Conservation (phyloP, 805 yeast genomes). For the Lipomyces mesembrius region DNA sequence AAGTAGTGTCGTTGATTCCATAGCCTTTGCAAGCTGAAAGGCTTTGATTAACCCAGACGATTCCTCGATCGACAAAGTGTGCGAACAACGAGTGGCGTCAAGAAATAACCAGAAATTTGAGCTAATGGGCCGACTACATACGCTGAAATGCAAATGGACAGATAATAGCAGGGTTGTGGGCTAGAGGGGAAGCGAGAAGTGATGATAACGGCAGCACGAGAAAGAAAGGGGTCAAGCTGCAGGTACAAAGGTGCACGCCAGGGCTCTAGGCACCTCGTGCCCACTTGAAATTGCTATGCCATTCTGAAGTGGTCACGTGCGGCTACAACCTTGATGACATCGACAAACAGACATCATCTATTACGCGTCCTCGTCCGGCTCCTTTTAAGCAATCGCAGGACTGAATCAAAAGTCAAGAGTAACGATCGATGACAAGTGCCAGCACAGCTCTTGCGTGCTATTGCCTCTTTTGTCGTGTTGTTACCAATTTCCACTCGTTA, state of each 20-base stretch:
- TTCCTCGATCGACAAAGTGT: background rate
- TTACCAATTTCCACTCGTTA: too few relatives aligned
- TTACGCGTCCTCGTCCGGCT: background rate
- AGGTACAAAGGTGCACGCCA: background rate
- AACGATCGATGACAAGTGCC: background rate
- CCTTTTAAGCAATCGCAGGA: background rate
- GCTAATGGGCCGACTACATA: background rate
- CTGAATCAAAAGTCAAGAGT: background rate
- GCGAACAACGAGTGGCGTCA: background rate
- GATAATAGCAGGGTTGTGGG: background rate
- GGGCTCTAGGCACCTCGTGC: background rate
- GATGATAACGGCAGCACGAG: background rate
- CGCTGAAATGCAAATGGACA: background rate
- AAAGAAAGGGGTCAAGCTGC: background rate
- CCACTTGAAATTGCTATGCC: background rate
- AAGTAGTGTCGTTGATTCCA: conserved; percentile 7
- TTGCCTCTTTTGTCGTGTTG: background rate
- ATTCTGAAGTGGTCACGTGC: background rate
- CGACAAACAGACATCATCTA: too few relatives aligned
- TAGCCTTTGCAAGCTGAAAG: background rate
- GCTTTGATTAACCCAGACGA: background rate
- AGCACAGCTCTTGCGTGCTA: too few relatives aligned
- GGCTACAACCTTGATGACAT: too few relatives aligned
- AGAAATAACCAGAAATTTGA: background rate
- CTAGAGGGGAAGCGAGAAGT: background rate